Base-by-base conservation (phyloP, 208 protist genomes). In the Novymonas esmeraldas region DNA sequence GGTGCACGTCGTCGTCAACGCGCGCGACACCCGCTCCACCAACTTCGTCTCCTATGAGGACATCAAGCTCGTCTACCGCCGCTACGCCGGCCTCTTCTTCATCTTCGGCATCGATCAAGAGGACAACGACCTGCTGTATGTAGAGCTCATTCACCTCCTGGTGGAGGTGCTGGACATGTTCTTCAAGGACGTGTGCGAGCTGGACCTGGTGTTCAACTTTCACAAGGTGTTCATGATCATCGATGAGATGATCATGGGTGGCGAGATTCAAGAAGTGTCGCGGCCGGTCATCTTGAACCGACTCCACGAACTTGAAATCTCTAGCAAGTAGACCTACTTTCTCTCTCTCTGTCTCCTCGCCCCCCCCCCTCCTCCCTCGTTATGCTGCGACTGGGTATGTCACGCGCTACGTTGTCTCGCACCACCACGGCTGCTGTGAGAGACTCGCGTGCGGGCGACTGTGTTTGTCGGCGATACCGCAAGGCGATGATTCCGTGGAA, bases 41-140 rank as follows among this genome's bases (percentile, higher is more conserved):
- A 99, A 99, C 77, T 99, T 99, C 77, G 93, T 99, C 28, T 93
- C 99, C 51, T 97, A 93, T 71, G 66, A 78, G 36, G 90, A 93
- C 50, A 92, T 96, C 64, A 99, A 99, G 73, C 78, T 99, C 14
- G 90, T 99, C 26, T 99, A 99, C 81, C 81, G 99, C 44, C 92
- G 98, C 57, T 99, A 99, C 65, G 98, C 98, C 3, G 99, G 99
- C n/a, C 85, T 99, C n/a, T 99, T 98, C 81, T 99, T 99, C 73
- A 98, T 87, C 49, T 86, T 99, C n/a, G 98, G 97, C 59, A 92
- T 99, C 33, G 98, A 99, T 63, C 45, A 91, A 24, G 90, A 84
- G 41, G 99, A 99, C 80, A 99, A 99, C 78, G 98, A 99, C 50
- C 79, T 99, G 10, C 85, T 95, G 0, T 98, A 93, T 71, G 75